phyloP scores from a whole-genome alignment of 768 basidiomycete species.

The Sistotremastrum suecicum region DNA sequence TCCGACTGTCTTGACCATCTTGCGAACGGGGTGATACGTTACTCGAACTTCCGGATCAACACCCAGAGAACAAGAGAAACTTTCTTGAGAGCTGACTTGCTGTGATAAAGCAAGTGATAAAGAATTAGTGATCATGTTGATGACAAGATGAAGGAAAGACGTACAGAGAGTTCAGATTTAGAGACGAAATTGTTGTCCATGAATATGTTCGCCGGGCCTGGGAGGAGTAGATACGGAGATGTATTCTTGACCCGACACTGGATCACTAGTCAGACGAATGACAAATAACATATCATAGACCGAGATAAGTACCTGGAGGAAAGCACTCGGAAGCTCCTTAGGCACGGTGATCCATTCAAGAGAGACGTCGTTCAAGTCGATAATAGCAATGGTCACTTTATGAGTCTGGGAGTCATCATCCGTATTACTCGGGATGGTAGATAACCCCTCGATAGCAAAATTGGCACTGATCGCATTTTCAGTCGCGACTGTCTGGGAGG shows the following conservation, averaged over 20 bases:
- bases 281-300: too few species aligned
- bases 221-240: slow-evolving; percentile 12
- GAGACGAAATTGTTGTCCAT: slow-evolving; percentile 17
- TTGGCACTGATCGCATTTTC: too few species aligned
- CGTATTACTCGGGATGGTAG: too few species aligned
- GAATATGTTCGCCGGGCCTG: slow-evolving; percentile 16
- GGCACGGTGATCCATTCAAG: slow-evolving; percentile 6
- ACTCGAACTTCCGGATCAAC: slow-evolving; percentile 17
- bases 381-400: too few species aligned
- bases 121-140: too few species aligned
- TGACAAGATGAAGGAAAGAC: too few species aligned
- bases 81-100: slow-evolving; percentile 36
- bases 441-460: too few species aligned
- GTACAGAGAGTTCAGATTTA: slow-evolving; percentile 10
- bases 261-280: slow-evolving; percentile 10
- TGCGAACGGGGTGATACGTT: slow-evolving; percentile 17
- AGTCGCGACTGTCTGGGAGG: too few species aligned
- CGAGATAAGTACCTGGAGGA: slow-evolving; percentile 10
- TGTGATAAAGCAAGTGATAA: too few species aligned
- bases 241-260: slow-evolving; percentile 16
- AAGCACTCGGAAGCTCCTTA: slow-evolving; percentile 11
- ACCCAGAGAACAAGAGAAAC: slow-evolving; percentile 42
- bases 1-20: slow-evolving; percentile 3
- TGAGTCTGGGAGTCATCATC: too few species aligned
- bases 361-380: neutral